These are phyloP conservation scores for Drechslerella dactyloides DNA, from an alignment of 2,329 filamentous ascomycete genomes.

Conservation along the genomic window DNA sequence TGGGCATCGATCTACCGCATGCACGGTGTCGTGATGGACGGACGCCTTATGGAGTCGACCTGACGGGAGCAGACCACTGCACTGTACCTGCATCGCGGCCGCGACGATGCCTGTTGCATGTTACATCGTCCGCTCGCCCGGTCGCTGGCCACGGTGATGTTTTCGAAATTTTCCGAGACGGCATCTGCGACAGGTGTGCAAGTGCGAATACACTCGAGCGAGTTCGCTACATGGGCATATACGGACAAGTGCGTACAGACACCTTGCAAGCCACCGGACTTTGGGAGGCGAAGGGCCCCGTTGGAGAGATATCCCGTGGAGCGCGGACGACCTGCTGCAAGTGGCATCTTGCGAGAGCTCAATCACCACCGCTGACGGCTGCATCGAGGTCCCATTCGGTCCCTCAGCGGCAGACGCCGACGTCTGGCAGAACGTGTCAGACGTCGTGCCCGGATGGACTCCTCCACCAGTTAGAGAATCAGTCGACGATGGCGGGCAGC, in stretches of 20 bases:
- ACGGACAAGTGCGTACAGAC: not conserved
- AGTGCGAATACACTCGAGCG: no score
- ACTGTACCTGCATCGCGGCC: conserved; percentile 3
- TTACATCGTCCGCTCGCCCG: not conserved
- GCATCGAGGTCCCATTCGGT: not conserved
- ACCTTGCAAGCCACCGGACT: not conserved
- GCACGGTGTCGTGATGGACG: conserved; percentile 10
- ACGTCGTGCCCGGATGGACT: no score
- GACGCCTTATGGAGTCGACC: conserved; percentile 2
- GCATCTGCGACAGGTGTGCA: not conserved
- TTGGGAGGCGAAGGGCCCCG: not conserved
- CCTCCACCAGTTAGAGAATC: no score
- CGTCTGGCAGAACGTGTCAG: no score
- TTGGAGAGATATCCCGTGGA: not conserved
- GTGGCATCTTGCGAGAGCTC: not conserved
- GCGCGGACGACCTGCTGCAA: not conserved
- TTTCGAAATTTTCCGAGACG: conserved; percentile 4
- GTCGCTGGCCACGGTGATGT: not conserved
- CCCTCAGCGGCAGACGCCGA: no score
- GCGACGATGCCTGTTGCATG: conserved; percentile 8
- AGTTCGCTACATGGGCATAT: not conserved
- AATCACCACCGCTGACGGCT: not conserved
- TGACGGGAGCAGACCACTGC: not conserved
- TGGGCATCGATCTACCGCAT: not conserved
- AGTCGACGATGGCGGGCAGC: no score